Percentiles rank a stretch among this genome's conserved stretches.
These are phyloP conservation scores for Apostasia ramifera DNA, from an alignment of 106 monocot genomes.

Conservation along the genomic window DNA sequence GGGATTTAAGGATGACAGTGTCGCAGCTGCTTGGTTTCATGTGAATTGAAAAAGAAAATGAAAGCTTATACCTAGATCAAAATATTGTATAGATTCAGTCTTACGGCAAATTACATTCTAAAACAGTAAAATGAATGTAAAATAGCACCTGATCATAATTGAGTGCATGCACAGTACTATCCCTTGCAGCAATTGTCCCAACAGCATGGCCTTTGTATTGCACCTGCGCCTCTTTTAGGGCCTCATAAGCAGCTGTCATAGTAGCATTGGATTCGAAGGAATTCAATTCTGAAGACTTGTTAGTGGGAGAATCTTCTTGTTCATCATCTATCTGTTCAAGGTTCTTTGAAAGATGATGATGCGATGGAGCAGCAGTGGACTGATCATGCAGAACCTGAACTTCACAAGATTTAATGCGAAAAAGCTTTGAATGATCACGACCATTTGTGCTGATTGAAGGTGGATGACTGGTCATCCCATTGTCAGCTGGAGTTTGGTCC, in stretches of 20 bases:
- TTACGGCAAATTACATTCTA: no score
- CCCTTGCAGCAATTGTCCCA: conserved; percentile 59
- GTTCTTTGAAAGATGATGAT: neutral
- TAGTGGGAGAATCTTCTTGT: conserved; percentile 5
- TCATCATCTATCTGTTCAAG: conserved; percentile 1
- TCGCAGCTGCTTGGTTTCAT: no score
- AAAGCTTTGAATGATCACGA: neutral
- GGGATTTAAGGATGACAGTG: no score
- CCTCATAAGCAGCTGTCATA: conserved; percentile 31
- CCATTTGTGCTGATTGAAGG: neutral
- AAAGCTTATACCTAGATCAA: no score
- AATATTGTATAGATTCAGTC: no score
- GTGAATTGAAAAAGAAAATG: no score
- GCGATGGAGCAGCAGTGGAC: neutral
- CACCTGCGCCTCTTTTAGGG: conserved; percentile 28
- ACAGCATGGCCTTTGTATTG: conserved; percentile 29
- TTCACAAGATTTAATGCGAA: conserved; percentile 19
- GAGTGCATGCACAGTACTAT: conserved; percentile 35
- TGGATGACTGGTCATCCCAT: neutral
- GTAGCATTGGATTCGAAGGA: conserved; percentile 7
- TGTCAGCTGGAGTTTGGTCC: neutral
- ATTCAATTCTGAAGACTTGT: conserved; percentile 1
- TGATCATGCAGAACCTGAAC: conserved; percentile 4
- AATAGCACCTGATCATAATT: conserved; percentile 50
- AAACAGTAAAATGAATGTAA: neutral